phyloP scores from a whole-genome alignment of 2,329 filamentous ascomycete species.

The Pezicula radicicola region DNA sequence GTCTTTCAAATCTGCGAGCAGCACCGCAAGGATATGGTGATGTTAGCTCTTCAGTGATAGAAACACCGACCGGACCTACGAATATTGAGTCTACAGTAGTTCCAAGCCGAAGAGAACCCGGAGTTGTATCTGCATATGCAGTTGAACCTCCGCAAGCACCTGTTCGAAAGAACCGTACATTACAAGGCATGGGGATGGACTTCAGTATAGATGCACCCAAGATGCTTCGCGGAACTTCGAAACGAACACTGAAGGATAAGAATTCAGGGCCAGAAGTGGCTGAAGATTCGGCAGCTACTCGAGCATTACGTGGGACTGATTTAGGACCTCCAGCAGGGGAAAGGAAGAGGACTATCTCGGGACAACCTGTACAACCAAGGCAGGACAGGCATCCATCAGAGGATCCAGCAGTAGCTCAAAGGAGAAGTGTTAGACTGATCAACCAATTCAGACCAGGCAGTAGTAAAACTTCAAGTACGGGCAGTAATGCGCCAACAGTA shows the following conservation, averaged over 20 bases:
- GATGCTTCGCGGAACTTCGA: slow-evolving; percentile 29
- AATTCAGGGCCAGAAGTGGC: slow-evolving; percentile 16
- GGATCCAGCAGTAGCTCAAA: slow-evolving; percentile 60
- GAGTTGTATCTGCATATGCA: slow-evolving; percentile 22
- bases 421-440: slow-evolving; percentile 72
- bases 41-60: slow-evolving; percentile 51
- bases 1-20: slow-evolving; percentile 28
- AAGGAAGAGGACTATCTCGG: slow-evolving; percentile 89
- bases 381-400: slow-evolving; percentile 48
- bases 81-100: slow-evolving; percentile 30
- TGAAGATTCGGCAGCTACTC: slow-evolving; percentile 24
- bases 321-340: slow-evolving; percentile 44
- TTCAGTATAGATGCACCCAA: slow-evolving; percentile 31
- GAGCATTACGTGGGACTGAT: slow-evolving; percentile 18
- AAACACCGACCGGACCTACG: slow-evolving; percentile 57
- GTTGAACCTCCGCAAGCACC: slow-evolving; percentile 47
- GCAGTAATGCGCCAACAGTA: slow-evolving; percentile 52
- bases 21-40: slow-evolving; percentile 21
- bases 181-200: slow-evolving; percentile 30
- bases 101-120: slow-evolving; percentile 24
- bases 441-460: slow-evolving; percentile 63
- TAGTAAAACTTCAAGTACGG: slow-evolving; percentile 22
- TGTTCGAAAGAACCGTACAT: slow-evolving; percentile 30
- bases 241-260: slow-evolving; percentile 23
- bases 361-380: slow-evolving; percentile 60